phyloP scores from a whole-genome alignment of 345 rosid genomes.

The Mallotus nudiflorus region DNA sequence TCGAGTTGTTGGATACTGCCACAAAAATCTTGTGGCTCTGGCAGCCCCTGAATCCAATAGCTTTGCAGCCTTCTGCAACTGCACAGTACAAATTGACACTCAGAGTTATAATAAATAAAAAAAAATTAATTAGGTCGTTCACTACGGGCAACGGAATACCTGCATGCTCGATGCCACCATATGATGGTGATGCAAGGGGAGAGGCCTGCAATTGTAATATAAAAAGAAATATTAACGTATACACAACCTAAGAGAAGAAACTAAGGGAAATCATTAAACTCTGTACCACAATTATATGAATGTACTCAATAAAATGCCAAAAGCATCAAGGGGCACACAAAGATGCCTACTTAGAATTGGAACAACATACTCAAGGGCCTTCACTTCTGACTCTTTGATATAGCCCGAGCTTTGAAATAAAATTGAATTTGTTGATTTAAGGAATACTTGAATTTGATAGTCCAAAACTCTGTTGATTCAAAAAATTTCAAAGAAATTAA shows the following conservation, averaged over 20 bases:
- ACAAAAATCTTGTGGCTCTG: slow-evolving; percentile 93
- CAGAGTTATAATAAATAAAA: slow-evolving; percentile 4
- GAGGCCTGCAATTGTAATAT: slow-evolving; percentile 62
- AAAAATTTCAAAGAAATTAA: too few species aligned
- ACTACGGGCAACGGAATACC: slow-evolving; percentile 39
- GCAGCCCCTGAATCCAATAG: slow-evolving; percentile 90
- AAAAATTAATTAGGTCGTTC: not conserved
- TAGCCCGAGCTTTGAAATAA: too few species aligned
- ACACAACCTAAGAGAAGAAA: not conserved
- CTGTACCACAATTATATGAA: not conserved
- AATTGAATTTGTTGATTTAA: too few species aligned
- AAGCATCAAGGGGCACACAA: not conserved
- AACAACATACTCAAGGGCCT: slow-evolving; percentile 79
- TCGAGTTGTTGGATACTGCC: slow-evolving; percentile 96
- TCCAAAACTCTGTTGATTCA: too few species aligned
- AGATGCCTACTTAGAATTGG: not conserved
- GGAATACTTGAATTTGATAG: too few species aligned
- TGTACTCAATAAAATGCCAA: slow-evolving; percentile 9
- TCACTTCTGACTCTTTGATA: slow-evolving; percentile 89
- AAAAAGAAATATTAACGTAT: not conserved
- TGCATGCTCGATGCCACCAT: slow-evolving; percentile 76
- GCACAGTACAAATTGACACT: slow-evolving; percentile 30
- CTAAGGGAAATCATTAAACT: not conserved
- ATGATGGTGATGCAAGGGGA: slow-evolving; percentile 87
- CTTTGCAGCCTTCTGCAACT: slow-evolving; percentile 95